Conservation (phyloP, 1,284 basidiomycete genomes). For the Cutaneotrichosporon sp. region DNA sequence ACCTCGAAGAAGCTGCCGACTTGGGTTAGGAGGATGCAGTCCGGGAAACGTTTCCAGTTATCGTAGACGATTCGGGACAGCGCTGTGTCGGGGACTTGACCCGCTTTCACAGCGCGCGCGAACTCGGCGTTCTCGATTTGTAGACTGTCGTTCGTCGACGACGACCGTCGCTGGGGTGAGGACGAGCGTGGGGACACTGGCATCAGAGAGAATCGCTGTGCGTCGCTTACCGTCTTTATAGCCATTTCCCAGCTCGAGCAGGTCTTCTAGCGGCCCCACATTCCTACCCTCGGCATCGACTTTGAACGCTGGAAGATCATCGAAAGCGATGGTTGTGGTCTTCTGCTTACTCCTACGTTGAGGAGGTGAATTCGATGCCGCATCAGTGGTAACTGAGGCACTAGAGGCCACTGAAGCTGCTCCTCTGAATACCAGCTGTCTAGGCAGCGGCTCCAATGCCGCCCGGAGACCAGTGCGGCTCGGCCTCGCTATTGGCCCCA, state of each 20-base stretch:
- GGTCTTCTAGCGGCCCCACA: constrained; percentile 13
- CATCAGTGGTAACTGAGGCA: too few relatives aligned
- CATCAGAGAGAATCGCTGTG: neutral
- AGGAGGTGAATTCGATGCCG: too few relatives aligned
- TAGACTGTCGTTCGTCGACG: too few relatives aligned
- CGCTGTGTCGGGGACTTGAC: constrained; percentile 37
- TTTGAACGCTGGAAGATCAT: constrained; percentile 15
- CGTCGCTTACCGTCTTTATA: neutral
- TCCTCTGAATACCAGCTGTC: neutral
- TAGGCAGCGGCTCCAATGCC: neutral
- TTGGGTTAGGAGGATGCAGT: constrained; percentile 81
- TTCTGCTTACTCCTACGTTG: neutral
- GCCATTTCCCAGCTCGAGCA: constrained; percentile 1
- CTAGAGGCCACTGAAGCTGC: too few relatives aligned
- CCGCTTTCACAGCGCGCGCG: constrained; percentile 18
- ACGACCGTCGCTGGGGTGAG: neutral
- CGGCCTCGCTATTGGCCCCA: constrained; percentile 4
- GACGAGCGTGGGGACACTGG: neutral
- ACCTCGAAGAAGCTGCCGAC: constrained; percentile 96
- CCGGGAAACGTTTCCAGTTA: constrained; percentile 71
- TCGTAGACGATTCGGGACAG: constrained; percentile 66
- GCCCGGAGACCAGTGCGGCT: constrained; percentile 4
- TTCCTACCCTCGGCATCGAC: constrained; percentile 10
- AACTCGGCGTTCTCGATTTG: constrained; percentile 13
- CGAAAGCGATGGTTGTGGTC: constrained; percentile 2